These are phyloP conservation scores for Lavandula angustifolia DNA, from an alignment of 257 asterid species.

Conservation along the genomic window DNA sequence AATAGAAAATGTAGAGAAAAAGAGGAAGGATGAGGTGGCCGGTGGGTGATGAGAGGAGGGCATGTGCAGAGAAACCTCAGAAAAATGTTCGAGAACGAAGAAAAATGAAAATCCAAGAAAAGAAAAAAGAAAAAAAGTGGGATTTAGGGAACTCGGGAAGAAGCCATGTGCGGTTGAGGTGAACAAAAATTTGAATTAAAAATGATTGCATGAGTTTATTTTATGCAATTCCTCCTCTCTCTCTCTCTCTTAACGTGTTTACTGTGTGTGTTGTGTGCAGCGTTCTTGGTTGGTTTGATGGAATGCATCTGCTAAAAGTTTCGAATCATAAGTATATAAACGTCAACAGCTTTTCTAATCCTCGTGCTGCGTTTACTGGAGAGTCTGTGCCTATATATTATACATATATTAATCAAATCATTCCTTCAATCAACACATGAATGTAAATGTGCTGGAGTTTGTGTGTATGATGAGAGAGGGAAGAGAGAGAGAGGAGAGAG, in stretches of 20 bases:
- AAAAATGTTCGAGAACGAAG: not conserved
- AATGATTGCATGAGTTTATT: conserved; percentile 27
- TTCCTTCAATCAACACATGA: conserved; percentile 30
- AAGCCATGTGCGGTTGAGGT: conserved; percentile 40
- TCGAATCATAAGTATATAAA: not conserved
- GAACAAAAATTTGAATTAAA: conserved; percentile 36
- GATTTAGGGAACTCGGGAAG: conserved; percentile 28
- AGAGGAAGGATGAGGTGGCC: conserved; percentile 23
- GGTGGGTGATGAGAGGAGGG: conserved; percentile 44
- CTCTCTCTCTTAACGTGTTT: conserved; percentile 29
- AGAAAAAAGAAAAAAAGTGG: conserved; percentile 42
- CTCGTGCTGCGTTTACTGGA: conserved; percentile 23
- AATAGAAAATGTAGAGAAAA: conserved; percentile 46
- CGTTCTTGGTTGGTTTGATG: conserved; percentile 41
- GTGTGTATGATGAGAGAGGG: too few species aligned
- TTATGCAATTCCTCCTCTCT: conserved; percentile 25
- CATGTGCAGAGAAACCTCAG: conserved; percentile 46
- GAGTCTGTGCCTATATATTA: not conserved
- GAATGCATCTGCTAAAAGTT: conserved; percentile 27
- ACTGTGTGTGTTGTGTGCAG: conserved; percentile 32
- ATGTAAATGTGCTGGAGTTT: conserved; percentile 23
- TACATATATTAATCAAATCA: conserved; percentile 21
- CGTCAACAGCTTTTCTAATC: conserved; percentile 27
- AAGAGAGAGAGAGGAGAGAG: conserved; percentile 24
- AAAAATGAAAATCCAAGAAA: not conserved